Conservation (phyloP, 176 grass and related monocot genomes). For the Calamus simplicifolius region DNA sequence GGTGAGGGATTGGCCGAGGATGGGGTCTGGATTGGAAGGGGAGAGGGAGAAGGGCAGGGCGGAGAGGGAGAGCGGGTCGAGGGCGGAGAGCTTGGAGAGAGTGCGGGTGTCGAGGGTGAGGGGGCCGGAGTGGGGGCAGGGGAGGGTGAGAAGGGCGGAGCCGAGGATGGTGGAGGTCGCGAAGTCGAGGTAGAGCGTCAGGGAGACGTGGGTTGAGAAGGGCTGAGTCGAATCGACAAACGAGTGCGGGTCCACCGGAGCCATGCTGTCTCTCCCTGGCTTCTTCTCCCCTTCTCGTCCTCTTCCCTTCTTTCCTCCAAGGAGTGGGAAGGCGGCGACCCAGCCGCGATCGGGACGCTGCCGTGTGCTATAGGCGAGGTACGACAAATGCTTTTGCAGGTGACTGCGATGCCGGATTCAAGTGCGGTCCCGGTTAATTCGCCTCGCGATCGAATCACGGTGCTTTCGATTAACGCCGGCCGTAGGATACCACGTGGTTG, state of each 20-base stretch:
- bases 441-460: too few relatives aligned
- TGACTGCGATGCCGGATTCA: too few relatives aligned
- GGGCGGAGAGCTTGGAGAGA: conserved; percentile 40
- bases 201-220: conserved; percentile 32
- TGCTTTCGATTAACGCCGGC: too few relatives aligned
- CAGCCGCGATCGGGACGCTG: too few relatives aligned
- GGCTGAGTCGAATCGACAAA: conserved; percentile 58
- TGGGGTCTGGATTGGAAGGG: conserved; percentile 23
- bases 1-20: conserved; percentile 58
- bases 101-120: conserved; percentile 58
- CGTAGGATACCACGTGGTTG: too few relatives aligned
- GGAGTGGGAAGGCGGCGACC: too few relatives aligned
- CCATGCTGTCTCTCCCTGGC: conserved; percentile 23
- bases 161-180: conserved; percentile 44
- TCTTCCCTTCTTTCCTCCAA: too few relatives aligned
- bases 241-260: conserved; percentile 86
- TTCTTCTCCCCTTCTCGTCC: too few relatives aligned
- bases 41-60: conserved; percentile 50
- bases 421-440: too few relatives aligned
- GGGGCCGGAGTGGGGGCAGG: conserved; percentile 44
- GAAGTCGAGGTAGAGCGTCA: conserved; percentile 91
- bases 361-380: too few relatives aligned
- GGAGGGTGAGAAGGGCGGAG: conserved; percentile 48
- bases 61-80: conserved; percentile 19
- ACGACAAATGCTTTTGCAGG: too few relatives aligned